phyloP scores from a whole-genome alignment of 768 basidiomycete genomes.

The Termitomyces sp. region DNA sequence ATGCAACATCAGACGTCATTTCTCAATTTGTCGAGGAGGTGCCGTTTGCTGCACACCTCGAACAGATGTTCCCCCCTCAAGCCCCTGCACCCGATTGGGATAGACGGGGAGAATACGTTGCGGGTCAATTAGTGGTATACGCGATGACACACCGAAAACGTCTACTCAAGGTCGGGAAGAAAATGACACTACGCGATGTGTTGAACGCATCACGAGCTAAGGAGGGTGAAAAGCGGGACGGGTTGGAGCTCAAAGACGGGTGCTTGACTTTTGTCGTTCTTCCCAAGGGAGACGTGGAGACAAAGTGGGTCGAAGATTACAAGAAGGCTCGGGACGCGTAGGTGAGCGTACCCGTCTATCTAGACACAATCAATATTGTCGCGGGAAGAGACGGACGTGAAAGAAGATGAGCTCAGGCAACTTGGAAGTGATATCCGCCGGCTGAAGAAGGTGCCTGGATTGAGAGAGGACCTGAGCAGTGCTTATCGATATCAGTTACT shows the following conservation, averaged over 20 bases:
- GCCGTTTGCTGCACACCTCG: constrained; percentile 74
- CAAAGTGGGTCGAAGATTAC: constrained; percentile 85
- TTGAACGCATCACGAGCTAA: constrained; percentile 59
- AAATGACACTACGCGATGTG: constrained; percentile 81
- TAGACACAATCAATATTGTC: neutral
- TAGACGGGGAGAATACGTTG: constrained; percentile 57
- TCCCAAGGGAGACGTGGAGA: constrained; percentile 73
- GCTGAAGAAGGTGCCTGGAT: neutral
- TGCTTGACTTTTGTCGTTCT: constrained; percentile 78
- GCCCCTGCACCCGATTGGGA: constrained; percentile 77
- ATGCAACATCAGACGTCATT: constrained; percentile 87
- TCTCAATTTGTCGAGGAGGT: constrained; percentile 82
- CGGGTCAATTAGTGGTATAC: constrained; percentile 70
- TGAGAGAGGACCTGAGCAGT: neutral
- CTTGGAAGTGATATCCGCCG: neutral
- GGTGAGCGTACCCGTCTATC: neutral
- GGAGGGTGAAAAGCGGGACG: constrained; percentile 62
- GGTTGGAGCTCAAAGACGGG: constrained; percentile 80
- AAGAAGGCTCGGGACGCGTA: constrained; percentile 51
- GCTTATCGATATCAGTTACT: neutral
- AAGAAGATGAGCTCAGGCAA: neutral
- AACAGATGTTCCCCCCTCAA: constrained; percentile 78
- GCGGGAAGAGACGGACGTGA: neutral
- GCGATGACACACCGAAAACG: constrained; percentile 74
- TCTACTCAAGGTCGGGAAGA: constrained; percentile 88